phyloP scores from a whole-genome alignment of 768 basidiomycete species.

The Rhodotorula taiwanensis region DNA sequence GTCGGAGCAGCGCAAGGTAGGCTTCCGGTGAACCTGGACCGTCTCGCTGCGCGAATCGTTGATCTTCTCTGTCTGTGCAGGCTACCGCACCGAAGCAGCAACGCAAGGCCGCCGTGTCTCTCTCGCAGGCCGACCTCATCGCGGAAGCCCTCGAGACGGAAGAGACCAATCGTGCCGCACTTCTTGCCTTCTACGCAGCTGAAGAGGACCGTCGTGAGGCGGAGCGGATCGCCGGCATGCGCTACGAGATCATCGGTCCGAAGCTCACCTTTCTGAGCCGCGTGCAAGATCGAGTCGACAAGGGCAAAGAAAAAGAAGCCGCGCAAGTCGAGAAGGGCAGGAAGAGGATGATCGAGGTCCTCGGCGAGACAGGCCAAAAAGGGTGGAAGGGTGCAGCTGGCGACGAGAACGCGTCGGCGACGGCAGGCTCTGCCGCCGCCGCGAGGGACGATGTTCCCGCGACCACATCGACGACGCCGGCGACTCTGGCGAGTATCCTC shows the following conservation, averaged over 20 bases:
- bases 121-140: slow-evolving; percentile 76
- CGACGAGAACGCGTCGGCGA: background rate
- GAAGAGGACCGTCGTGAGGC: slow-evolving; percentile 73
- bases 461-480: background rate
- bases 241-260: slow-evolving; percentile 56
- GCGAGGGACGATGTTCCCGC: background rate
- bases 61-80: background rate
- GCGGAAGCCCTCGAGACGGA: slow-evolving; percentile 76
- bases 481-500: background rate
- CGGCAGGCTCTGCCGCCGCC: background rate
- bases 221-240: slow-evolving; percentile 50
- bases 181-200: slow-evolving; percentile 66
- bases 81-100: slow-evolving; percentile 5
- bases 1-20: slow-evolving; percentile 18
- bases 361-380: slow-evolving; percentile 20
- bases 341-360: slow-evolving; percentile 18
- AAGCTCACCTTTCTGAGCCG: slow-evolving; percentile 48
- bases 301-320: slow-evolving; percentile 14
- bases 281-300: slow-evolving; percentile 16
- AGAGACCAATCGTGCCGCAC: slow-evolving; percentile 71
- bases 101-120: slow-evolving; percentile 10
- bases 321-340: slow-evolving; percentile 5
- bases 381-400: slow-evolving; percentile 19
- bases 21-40: too few relatives aligned
- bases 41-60: too few relatives aligned